Percentiles rank a stretch among this genome's conserved stretches.
These are phyloP conservation scores for Warburgia ugandensis DNA, from an alignment of 164 flowering plant species.

Conservation along the genomic window DNA sequence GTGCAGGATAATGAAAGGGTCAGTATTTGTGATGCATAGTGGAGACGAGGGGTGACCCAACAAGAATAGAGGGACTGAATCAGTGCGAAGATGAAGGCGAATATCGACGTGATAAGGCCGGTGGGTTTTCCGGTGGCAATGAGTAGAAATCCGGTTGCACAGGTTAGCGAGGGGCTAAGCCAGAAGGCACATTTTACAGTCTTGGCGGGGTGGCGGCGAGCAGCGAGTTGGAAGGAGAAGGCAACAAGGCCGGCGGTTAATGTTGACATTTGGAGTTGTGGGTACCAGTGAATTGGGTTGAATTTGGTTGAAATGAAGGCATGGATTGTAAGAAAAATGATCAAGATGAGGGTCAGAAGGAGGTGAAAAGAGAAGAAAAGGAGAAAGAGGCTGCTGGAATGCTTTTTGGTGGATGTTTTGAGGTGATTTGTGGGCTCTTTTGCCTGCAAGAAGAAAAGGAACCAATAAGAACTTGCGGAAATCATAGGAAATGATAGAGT, in stretches of 20 bases:
- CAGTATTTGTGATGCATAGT: constrained; percentile 25
- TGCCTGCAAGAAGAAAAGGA: constrained; percentile 18
- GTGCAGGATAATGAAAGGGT: constrained; percentile 22
- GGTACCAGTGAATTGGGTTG: constrained; percentile 39
- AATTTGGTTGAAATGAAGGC: constrained; percentile 24
- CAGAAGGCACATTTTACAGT: constrained; percentile 40
- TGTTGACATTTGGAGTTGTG: constrained; percentile 34
- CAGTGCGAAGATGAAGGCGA: constrained; percentile 27
- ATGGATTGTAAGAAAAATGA: constrained; percentile 26
- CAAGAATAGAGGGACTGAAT: constrained; percentile 43
- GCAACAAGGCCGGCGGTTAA: constrained; percentile 25
- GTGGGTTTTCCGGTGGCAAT: constrained; percentile 24
- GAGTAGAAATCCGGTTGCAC: constrained; percentile 32
- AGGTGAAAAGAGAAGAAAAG: constrained; percentile 35
- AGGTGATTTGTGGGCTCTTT: constrained; percentile 8
- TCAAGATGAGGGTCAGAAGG: constrained; percentile 20
- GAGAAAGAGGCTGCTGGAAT: constrained; percentile 17
- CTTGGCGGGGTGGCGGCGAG: constrained; percentile 21
- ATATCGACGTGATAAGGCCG: constrained; percentile 22
- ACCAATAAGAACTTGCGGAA: too few species aligned
- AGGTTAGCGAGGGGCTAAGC: constrained; percentile 42
- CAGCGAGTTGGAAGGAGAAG: constrained; percentile 30
- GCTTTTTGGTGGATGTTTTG: constrained; percentile 6
- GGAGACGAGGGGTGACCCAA: constrained; percentile 34
- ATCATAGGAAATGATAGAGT: too few species aligned